Conservation (phyloP, 2,329 filamentous ascomycete species). For the Chrysoporthe austroafricana region DNA sequence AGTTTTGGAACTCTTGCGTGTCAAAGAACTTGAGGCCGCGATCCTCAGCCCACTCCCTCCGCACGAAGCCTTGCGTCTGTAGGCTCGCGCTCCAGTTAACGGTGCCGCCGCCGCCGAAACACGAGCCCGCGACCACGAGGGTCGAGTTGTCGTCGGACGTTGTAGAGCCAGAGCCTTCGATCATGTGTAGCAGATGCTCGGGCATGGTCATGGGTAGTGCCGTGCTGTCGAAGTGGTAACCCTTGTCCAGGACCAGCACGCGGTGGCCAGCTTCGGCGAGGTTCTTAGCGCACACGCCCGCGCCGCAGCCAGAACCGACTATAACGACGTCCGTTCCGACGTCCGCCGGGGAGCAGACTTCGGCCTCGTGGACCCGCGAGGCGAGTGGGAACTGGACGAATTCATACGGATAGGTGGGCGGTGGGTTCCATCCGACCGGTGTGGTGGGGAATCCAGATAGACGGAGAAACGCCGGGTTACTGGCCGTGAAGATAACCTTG, state of each 20-base stretch:
- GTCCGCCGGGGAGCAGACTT: constrained; percentile 1
- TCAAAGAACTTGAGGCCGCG: constrained; percentile 72
- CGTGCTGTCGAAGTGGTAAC: constrained; percentile 71
- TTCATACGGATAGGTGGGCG: constrained; percentile 19
- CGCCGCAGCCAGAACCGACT: constrained; percentile 30
- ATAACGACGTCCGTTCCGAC: constrained; percentile 28
- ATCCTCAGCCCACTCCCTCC: constrained; percentile 74
- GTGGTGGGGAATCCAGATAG: constrained; percentile 44
- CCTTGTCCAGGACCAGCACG: constrained; percentile 82
- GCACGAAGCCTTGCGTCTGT: constrained; percentile 71
- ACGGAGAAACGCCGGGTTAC: constrained; percentile 46
- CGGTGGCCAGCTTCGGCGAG: constrained; percentile 35
- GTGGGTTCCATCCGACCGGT: constrained; percentile 32
- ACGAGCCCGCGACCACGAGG: constrained; percentile 67
- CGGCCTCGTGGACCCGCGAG: not conserved
- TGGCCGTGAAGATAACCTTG: constrained; percentile 51
- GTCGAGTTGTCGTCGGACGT: constrained; percentile 60
- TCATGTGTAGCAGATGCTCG: constrained; percentile 66
- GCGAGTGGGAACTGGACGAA: constrained; percentile 23
- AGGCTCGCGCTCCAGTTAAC: constrained; percentile 76
- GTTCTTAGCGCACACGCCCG: constrained; percentile 29
- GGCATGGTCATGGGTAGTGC: constrained; percentile 72
- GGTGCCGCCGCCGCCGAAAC: constrained; percentile 82
- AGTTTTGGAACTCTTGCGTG: constrained; percentile 71
- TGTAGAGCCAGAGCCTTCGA: constrained; percentile 64